Evolutionary conservation across 202 grass and related monocot genomes (phyloP), one percentile per base, ranked within the genome.

Genomic region (Miscanthus sacchariflorus): DNA sequence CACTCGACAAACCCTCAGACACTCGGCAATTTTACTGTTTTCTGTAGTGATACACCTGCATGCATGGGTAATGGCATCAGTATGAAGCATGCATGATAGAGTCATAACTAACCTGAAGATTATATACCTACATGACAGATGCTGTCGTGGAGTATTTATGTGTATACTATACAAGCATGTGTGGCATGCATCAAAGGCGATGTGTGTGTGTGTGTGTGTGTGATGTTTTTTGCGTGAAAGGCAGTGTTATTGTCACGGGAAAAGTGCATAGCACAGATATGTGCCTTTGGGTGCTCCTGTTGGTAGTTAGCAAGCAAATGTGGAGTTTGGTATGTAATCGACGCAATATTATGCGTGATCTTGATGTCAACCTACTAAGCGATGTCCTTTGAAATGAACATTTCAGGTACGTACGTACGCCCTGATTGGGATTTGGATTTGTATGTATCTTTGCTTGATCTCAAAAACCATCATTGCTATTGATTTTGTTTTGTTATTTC

Each of bases 301-400:
- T 78, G 90, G 86, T 91, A 88, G 90, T 88, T 91, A 88, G 82
- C 81, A 88, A 85, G 90, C 90, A 88, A 81, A 88, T 71, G 71
- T 85, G 81, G 84, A 88, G 90, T 85, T 91, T 91, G 90, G 86
- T 91, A 74, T 84, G 52, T 64, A 81, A 77, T 91, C 25, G 69
- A 70, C 27, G 11, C 77, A 68, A 76, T 24, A 79, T 80, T 61
- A 81, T 45, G 86, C 72, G 71, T 82, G 82, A 91, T 73, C 49
- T 82, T 88, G 86, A 89, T 86, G 78, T 68, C 72, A 58, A 59
- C 68, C 38, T 82, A 91, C 83, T 54, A 86, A 82, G 85, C 35
- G 42, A 61, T 38, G 67, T 15, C 14, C 52, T 48, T 42, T 85
- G 86, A 82, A 46, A 78, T 74, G 35, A 88, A 78, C 17, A 30